A percentile compares a stretch with the other conserved stretches of the same genome.
Evolutionary conservation across 345 rosid genomes (phyloP).

Genomic region (Crucihimalaya himalaica): DNA sequence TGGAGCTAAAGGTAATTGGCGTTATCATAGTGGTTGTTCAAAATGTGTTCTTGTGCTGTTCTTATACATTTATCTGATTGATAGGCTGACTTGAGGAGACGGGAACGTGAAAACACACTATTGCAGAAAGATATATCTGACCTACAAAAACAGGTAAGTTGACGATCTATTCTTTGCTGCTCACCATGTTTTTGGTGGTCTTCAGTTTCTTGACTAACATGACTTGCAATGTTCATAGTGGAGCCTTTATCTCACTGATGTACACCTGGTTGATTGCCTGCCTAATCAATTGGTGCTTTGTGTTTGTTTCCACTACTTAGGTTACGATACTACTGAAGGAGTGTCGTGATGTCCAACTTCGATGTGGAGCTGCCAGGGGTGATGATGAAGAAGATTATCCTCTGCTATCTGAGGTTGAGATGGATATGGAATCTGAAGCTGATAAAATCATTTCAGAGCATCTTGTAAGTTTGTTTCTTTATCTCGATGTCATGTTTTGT

Average conservation of each 20-base stretch:
- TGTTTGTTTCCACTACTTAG: slow-evolving; percentile 46
- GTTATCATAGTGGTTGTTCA: neutral
- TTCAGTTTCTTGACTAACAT: slow-evolving; percentile 24
- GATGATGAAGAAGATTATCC: slow-evolving; percentile 50
- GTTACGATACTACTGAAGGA: slow-evolving; percentile 92
- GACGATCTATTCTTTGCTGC: slow-evolving; percentile 12
- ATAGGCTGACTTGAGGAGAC: slow-evolving; percentile 79
- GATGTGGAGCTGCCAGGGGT: slow-evolving; percentile 63
- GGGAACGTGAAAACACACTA: slow-evolving; percentile 64
- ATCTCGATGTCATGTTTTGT: slow-evolving; percentile 13
- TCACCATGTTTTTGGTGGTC: slow-evolving; percentile 22
- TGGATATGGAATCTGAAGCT: slow-evolving; percentile 55
- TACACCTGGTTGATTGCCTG: slow-evolving; percentile 19
- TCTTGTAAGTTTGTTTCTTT: slow-evolving; percentile 53
- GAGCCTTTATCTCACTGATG: slow-evolving; percentile 5
- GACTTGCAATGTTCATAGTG: slow-evolving; percentile 19
- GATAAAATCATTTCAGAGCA: slow-evolving; percentile 76
- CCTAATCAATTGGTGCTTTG: slow-evolving; percentile 21
- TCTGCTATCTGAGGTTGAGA: slow-evolving; percentile 47
- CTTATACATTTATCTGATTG: slow-evolving; percentile 31
- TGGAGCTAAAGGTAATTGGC: slow-evolving; percentile 69
- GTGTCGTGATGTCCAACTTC: slow-evolving; percentile 91
- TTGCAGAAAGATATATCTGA: slow-evolving; percentile 83
- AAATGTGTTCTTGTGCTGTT: slow-evolving; percentile 18
- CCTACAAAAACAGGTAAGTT: slow-evolving; percentile 77